Percentiles rank a stretch among this genome's conserved stretches.
These are phyloP conservation scores for Neurospora sp. DNA, from an alignment of 495 filamentous ascomycete genomes.

Conservation along the genomic window DNA sequence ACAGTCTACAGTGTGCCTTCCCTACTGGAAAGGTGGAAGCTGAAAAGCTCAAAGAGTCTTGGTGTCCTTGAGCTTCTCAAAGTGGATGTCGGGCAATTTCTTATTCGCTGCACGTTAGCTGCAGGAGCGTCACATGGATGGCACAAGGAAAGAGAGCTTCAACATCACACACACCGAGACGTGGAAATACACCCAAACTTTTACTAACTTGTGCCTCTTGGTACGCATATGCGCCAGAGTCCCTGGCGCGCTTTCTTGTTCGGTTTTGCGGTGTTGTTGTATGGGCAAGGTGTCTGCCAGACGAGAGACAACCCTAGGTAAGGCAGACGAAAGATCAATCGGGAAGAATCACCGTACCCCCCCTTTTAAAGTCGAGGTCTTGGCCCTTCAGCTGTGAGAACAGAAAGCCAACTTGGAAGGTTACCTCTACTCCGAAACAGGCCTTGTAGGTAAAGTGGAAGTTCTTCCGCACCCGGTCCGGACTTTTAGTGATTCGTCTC, in stretches of 20 bases:
- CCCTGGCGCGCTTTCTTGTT: background rate
- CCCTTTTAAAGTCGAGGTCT: background rate
- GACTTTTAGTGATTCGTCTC: background rate
- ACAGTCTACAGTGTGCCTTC: background rate
- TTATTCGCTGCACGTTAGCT: conserved; percentile 19
- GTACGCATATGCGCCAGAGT: background rate
- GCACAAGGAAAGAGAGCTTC: background rate
- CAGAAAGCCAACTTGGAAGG: no score
- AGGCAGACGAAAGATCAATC: background rate
- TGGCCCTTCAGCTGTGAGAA: background rate
- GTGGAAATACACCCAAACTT: background rate
- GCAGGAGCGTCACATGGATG: conserved; percentile 13
- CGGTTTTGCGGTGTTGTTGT: background rate
- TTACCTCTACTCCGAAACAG: background rate
- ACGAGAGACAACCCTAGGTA: background rate
- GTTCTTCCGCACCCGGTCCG: background rate
- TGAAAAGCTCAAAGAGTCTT: background rate
- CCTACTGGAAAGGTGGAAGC: background rate
- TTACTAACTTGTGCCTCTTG: background rate
- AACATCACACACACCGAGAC: background rate
- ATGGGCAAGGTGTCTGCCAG: background rate
- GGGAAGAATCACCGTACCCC: background rate
- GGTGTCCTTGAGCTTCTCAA: conserved; percentile 13
- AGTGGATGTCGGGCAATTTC: conserved; percentile 28
- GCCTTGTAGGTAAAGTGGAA: background rate